Base-by-base conservation (phyloP, 2,329 filamentous ascomycete genomes). In the Sporothrix mexicana region DNA sequence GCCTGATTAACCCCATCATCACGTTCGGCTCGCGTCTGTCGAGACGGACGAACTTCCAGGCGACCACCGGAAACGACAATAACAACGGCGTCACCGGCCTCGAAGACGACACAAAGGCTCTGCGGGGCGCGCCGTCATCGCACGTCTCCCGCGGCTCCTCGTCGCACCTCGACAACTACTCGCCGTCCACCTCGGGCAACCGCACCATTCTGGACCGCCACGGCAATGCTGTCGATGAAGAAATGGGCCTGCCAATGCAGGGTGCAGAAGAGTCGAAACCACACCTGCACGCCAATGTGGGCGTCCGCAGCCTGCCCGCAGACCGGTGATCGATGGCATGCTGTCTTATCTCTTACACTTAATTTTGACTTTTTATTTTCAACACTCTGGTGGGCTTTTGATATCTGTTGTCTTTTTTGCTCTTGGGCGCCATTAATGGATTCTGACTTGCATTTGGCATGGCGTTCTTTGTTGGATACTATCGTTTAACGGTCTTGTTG, bases 141-240 rank as follows among this genome's bases (percentile, higher is more conserved):
- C 61, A 23, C 12, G 61, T 6, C 41, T 62, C 57, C 13, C 57
- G 41, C 57, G 15, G 6, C 25, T 41, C 59, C 17, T 66, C 61
- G 20, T 66, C 61, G 41, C 43, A 20, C 6, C 61, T 66, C 41
- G 61, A 49, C 17, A 43, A 43, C 36, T 20, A 62, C 41, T 47
- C 61, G 61, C 20, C 25, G 43, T 66, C 61, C 41, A 66, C 41
- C 3, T 47, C 61, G 61, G 41, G n/a, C 43, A 66, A 30, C 61
- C 43, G 43, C 20, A 49, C 43, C 10, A 47, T 66, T 20, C n/a
- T 47, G 2, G 61, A 47, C 61, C 41, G 20, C 20, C 61, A 62
- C 30, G 59, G 59, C 30, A 62, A 62, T 25, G 43, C 13, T 13
- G 41, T 66, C 12, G 61, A 66, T n/a, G 61, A 66, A 49, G 43